These are phyloP conservation scores for Amesomyces nigricolor DNA, from an alignment of 2,329 filamentous ascomycete genomes.

Conservation along the genomic window DNA sequence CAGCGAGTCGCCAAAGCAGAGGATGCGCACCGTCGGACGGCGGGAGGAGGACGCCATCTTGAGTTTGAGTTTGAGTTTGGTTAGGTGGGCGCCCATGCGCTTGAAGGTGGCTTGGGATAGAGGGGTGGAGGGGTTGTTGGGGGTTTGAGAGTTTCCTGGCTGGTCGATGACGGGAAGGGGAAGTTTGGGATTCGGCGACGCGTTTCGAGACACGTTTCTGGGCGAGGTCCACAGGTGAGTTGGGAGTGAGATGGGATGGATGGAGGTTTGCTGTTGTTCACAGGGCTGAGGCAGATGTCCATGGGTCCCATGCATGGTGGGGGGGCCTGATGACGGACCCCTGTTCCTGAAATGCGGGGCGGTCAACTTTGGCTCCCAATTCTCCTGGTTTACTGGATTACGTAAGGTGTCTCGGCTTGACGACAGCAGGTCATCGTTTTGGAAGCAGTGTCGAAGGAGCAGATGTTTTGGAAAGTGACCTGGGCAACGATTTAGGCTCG, in stretches of 20 bases:
- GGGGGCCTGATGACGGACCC: background rate
- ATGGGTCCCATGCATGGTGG: background rate
- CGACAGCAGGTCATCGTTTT: too few species aligned
- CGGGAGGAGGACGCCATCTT: slow-evolving; percentile 9
- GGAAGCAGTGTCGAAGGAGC: too few species aligned
- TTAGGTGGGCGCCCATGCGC: slow-evolving; percentile 3
- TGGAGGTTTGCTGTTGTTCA: background rate
- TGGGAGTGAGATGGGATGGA: too few species aligned
- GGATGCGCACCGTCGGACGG: slow-evolving; percentile 42
- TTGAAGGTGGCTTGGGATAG: background rate
- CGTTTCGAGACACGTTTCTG: too few species aligned
- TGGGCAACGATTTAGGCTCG: too few species aligned
- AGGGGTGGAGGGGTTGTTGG: background rate
- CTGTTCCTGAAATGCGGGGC: background rate
- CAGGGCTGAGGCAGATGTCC: slow-evolving; percentile 15
- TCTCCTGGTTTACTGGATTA: too few species aligned
- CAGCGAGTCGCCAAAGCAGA: slow-evolving; percentile 62
- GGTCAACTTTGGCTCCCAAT: too few species aligned
- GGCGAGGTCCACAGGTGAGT: too few species aligned
- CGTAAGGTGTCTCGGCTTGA: too few species aligned
- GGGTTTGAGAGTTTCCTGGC: background rate
- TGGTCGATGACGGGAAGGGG: background rate
- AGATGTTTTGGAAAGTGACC: too few species aligned
- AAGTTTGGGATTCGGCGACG: background rate
- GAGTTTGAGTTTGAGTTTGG: background rate